Conservation (phyloP, 768 basidiomycete species). For the Daedaleopsis nitida region DNA sequence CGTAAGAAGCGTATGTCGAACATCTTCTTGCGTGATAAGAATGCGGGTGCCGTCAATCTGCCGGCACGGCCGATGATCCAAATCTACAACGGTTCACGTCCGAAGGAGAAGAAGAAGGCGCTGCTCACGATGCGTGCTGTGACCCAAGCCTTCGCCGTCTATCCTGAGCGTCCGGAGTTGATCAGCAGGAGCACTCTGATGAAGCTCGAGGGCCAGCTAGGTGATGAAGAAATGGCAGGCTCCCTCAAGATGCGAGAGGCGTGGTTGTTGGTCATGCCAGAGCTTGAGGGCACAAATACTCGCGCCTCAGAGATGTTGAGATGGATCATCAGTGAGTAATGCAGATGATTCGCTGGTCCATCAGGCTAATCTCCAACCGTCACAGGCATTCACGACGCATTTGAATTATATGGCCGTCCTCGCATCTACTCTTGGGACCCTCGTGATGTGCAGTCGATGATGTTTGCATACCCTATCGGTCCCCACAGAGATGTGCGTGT, state of each 20-base stretch:
- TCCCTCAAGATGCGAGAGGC: slow-evolving; percentile 73
- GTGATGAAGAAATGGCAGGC: slow-evolving; percentile 71
- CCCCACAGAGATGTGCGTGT: slow-evolving; percentile 75
- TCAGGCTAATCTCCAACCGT: background rate
- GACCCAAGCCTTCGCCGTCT: slow-evolving; percentile 90
- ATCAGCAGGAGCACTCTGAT: slow-evolving; percentile 88
- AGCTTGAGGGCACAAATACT: slow-evolving; percentile 61
- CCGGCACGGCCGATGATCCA: slow-evolving; percentile 44
- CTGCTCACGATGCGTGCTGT: slow-evolving; percentile 69
- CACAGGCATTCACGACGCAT: slow-evolving; percentile 81
- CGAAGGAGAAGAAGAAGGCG: slow-evolving; percentile 73
- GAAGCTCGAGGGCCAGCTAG: slow-evolving; percentile 86
- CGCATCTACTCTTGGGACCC: slow-evolving; percentile 89
- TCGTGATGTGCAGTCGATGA: slow-evolving; percentile 75
- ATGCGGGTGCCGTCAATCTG: slow-evolving; percentile 29
- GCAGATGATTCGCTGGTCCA: background rate
- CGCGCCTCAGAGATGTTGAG: slow-evolving; percentile 84
- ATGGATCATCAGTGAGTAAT: slow-evolving; percentile 78
- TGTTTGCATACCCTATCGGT: slow-evolving; percentile 94
- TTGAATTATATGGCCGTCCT: slow-evolving; percentile 88
- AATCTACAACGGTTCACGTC: slow-evolving; percentile 64
- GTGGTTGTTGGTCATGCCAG: slow-evolving; percentile 92
- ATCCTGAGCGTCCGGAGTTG: slow-evolving; percentile 92
- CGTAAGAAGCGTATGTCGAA: slow-evolving; percentile 63
- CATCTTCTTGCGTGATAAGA: slow-evolving; percentile 60